Conservation (phyloP, 164 flowering plant genomes). For the Macadamia integrifolia region DNA sequence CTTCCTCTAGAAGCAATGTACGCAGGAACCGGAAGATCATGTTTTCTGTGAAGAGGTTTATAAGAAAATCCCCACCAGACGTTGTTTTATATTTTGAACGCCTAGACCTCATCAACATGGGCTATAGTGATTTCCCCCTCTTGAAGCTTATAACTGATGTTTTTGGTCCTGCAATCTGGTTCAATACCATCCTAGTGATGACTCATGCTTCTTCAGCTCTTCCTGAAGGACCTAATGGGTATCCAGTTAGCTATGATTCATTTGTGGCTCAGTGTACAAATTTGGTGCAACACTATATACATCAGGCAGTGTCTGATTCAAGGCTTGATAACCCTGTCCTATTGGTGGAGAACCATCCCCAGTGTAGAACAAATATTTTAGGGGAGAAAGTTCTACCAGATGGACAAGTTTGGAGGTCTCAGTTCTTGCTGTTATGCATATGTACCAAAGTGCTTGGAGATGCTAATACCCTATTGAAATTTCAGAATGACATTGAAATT, state of each 20-base stretch:
- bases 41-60: constrained; percentile 57
- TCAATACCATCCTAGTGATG: constrained; percentile 84
- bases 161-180: constrained; percentile 87
- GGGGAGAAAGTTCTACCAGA: constrained; percentile 85
- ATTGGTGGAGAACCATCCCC: constrained; percentile 83
- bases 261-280: constrained; percentile 55
- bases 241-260: constrained; percentile 62
- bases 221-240: constrained; percentile 84
- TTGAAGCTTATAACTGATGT: constrained; percentile 79
- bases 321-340: constrained; percentile 77
- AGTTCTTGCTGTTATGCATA: constrained; percentile 59
- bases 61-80: constrained; percentile 71
- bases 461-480: constrained; percentile 56
- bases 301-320: constrained; percentile 65
- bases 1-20: constrained; percentile 38
- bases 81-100: constrained; percentile 87
- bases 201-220: constrained; percentile 73
- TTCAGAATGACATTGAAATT: constrained; percentile 51
- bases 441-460: constrained; percentile 82
- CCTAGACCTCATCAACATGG: constrained; percentile 60
- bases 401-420: constrained; percentile 81
- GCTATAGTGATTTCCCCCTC: constrained; percentile 67
- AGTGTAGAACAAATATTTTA: constrained; percentile 47
- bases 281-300: constrained; percentile 61
- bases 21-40: constrained; percentile 63